Percentiles rank a stretch among this genome's conserved stretches.
These are phyloP conservation scores for Penicillium turbatum DNA, from an alignment of 495 filamentous ascomycete species.

Conservation along the genomic window DNA sequence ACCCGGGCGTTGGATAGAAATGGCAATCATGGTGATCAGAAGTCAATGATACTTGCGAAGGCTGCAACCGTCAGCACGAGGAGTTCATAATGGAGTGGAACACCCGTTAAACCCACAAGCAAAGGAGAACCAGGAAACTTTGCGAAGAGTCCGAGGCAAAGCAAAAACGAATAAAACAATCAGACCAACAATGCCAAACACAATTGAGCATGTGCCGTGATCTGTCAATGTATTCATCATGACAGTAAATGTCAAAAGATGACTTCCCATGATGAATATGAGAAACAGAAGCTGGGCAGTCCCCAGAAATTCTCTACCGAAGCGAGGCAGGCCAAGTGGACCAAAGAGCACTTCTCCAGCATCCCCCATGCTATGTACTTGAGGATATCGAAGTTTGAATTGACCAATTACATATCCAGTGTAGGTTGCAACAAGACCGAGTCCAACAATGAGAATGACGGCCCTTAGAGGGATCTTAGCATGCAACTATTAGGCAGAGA, in stretches of 20 bases:
- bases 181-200: slow-evolving; percentile 58
- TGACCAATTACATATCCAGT: slow-evolving; percentile 27
- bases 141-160: slow-evolving; percentile 56
- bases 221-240: slow-evolving; percentile 59
- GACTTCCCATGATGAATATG: slow-evolving; percentile 68
- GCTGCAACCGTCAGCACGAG: slow-evolving; percentile 10
- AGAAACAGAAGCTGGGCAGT: slow-evolving; percentile 58
- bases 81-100: neutral
- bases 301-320: slow-evolving; percentile 58
- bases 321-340: slow-evolving; percentile 49
- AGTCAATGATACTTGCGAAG: slow-evolving; percentile 59
- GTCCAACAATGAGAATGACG: slow-evolving; percentile 48
- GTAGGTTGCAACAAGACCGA: slow-evolving; percentile 58
- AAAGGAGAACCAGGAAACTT: slow-evolving; percentile 54
- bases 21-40: slow-evolving; percentile 62
- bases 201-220: slow-evolving; percentile 58
- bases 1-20: slow-evolving; percentile 36
- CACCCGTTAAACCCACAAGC: slow-evolving; percentile 26
- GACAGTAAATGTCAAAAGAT: slow-evolving; percentile 60
- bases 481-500: neutral
- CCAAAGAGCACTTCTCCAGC: slow-evolving; percentile 60
- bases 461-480: slow-evolving; percentile 6
- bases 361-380: slow-evolving; percentile 63
- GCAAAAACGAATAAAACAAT: slow-evolving; percentile 55
- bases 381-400: slow-evolving; percentile 25